Evolutionary conservation across 768 basidiomycete genomes (phyloP).

Genomic region (Phaffia australis): DNA sequence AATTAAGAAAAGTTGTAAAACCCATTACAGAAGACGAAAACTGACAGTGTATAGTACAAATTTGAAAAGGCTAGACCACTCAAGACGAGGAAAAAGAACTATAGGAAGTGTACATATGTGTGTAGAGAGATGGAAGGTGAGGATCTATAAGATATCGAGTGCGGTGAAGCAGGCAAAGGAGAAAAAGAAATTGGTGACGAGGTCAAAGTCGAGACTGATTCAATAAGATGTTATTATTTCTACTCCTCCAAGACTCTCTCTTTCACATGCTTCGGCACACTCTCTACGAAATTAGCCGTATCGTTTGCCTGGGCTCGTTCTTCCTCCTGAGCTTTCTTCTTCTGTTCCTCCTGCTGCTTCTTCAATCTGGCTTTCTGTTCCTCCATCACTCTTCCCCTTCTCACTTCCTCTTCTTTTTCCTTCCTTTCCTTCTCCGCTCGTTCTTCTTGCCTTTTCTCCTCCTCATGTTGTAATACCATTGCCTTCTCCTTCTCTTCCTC

Average conservation of each 20-base stretch:
- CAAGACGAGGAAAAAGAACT: no score
- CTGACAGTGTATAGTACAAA: no score
- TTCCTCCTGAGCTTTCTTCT: slow-evolving; percentile 7
- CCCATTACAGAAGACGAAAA: no score
- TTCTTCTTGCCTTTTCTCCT: slow-evolving; percentile 23
- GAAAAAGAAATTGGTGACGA: not conserved
- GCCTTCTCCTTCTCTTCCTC: slow-evolving; percentile 35
- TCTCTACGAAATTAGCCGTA: no score
- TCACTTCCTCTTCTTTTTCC: slow-evolving; percentile 8
- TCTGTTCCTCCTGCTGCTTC: slow-evolving; percentile 16
- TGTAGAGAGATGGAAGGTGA: no score
- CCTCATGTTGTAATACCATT: slow-evolving; percentile 6
- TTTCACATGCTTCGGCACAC: not conserved
- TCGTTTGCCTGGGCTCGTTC: not conserved
- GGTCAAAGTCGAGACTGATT: not conserved
- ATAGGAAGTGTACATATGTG: no score
- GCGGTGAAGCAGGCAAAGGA: not conserved
- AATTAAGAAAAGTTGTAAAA: no score
- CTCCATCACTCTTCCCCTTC: slow-evolving; percentile 11
- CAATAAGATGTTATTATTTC: not conserved
- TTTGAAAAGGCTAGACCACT: no score
- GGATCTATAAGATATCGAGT: slow-evolving; percentile 2
- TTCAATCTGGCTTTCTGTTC: slow-evolving; percentile 15
- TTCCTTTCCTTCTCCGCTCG: slow-evolving; percentile 21
- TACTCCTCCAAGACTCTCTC: not conserved